Percentiles rank a stretch among this genome's conserved stretches.
Conservation (phyloP, 2,329 filamentous ascomycete genomes). For the Pseudogymnoascus sp. region DNA sequence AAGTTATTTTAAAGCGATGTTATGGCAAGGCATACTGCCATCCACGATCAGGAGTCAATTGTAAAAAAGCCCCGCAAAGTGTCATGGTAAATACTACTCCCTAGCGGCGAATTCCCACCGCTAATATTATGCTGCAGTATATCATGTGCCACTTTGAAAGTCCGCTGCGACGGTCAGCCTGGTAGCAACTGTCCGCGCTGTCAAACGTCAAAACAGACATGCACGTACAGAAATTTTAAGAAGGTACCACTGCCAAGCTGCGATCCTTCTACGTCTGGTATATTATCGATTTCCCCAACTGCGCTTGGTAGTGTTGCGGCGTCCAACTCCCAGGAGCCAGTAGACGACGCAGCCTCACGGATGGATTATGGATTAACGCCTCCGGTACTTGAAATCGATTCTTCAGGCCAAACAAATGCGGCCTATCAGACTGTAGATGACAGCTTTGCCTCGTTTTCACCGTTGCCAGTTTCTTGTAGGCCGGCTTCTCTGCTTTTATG, state of each 20-base stretch:
- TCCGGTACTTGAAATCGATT: not conserved
- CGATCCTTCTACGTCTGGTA: not conserved
- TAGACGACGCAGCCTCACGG: not conserved
- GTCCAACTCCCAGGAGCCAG: not conserved
- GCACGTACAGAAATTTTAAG: slow-evolving; percentile 13
- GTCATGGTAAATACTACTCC: slow-evolving; percentile 13
- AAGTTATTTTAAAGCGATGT: slow-evolving; percentile 14
- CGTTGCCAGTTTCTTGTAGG: slow-evolving; percentile 7
- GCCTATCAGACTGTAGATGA: not conserved
- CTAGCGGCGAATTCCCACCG: not conserved
- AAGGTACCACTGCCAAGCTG: not conserved
- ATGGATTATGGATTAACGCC: not conserved
- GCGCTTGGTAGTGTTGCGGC: not conserved
- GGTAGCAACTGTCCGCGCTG: slow-evolving; percentile 13
- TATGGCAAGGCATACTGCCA: slow-evolving; percentile 17
- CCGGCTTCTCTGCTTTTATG: not conserved
- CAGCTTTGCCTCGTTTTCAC: not conserved
- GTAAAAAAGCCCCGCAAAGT: slow-evolving; percentile 16
- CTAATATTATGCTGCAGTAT: slow-evolving; percentile 11
- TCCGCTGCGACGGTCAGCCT: slow-evolving; percentile 16
- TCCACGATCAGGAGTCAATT: slow-evolving; percentile 13
- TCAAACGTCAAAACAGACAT: slow-evolving; percentile 11
- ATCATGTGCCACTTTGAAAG: slow-evolving; percentile 15
- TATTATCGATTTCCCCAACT: not conserved
- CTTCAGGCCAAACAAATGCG: not conserved